Evolutionary conservation across 2,329 filamentous ascomycete genomes (phyloP).

Genomic region (Ilyonectria sp.): DNA sequence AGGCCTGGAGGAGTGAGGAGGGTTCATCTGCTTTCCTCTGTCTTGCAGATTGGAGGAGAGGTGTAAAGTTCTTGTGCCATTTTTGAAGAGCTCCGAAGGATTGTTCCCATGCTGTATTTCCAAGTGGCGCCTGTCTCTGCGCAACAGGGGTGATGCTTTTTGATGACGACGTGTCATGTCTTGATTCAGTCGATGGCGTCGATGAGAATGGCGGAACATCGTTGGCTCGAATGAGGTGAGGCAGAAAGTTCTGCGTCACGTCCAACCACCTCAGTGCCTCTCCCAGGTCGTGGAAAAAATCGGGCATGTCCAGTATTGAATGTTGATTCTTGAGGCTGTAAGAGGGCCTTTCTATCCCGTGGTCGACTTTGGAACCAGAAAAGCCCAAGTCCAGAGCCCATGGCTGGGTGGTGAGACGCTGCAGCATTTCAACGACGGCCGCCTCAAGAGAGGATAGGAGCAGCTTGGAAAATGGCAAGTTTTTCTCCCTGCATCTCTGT

Average conservation of each 20-base stretch:
- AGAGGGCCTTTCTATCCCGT: slow-evolving; percentile 13
- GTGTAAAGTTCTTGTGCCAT: slow-evolving; percentile 39
- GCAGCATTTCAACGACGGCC: slow-evolving; percentile 39
- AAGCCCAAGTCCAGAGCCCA: slow-evolving; percentile 38
- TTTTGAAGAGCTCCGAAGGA: slow-evolving; percentile 23
- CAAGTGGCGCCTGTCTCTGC: background rate
- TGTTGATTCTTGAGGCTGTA: slow-evolving; percentile 29
- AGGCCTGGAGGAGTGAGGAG: slow-evolving; percentile 32
- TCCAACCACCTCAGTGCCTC: slow-evolving; percentile 42
- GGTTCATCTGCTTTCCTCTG: slow-evolving; percentile 26
- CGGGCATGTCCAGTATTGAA: slow-evolving; percentile 33
- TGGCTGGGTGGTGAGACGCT: slow-evolving; percentile 41
- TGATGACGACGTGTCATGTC: background rate
- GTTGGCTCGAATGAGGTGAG: slow-evolving; percentile 10
- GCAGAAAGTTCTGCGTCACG: slow-evolving; percentile 34
- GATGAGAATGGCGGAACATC: background rate
- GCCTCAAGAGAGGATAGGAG: slow-evolving; percentile 34
- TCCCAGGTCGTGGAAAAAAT: slow-evolving; percentile 34
- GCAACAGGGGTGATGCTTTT: background rate
- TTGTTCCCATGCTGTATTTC: slow-evolving; percentile 26
- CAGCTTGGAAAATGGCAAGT: slow-evolving; percentile 26
- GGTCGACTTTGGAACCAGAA: slow-evolving; percentile 12
- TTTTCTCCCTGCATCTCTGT: slow-evolving; percentile 32
- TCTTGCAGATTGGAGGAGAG: slow-evolving; percentile 31
- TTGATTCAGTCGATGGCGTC: background rate